Evolutionary conservation across 2,329 filamentous ascomycete genomes (phyloP), one percentile per base, ranked within the genome.

Genomic region (Erysiphe pulchra): DNA sequence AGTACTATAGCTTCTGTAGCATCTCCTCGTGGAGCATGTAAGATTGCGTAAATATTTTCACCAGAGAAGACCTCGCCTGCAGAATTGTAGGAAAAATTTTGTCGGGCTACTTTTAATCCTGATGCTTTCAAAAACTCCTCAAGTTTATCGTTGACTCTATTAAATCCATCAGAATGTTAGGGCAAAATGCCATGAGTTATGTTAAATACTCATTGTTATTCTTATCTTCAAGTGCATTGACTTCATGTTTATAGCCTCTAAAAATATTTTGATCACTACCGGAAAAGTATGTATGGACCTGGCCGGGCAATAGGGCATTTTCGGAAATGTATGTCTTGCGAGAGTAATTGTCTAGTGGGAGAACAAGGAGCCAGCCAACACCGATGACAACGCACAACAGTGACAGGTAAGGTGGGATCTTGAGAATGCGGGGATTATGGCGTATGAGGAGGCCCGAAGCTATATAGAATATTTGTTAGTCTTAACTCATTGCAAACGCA

Each of bases 261-360:
- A 95, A 86, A 51, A 95, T 74, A 61, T 94, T 81, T 65, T 95
- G 86, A 59, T 98, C 90, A 60, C 84, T 93, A 16, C 90, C 90
- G 7, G 82, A 78, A 59, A 98, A 98, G 62, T 98, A 98, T 1
- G 90, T 93, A 63, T 95, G 87, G 9, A 95, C 90, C 62, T 98
- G 90, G 2, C 86, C 90, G 0, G 90, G 90, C 13, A 98, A 67
- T 32, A 98, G 74, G 11, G 90, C 90, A 60, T 98, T 98, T 61
- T 98, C 90, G 39, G 87, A 95, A 47, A 98, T 90, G 61, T 98
- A 98, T 1, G 87, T 98, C 49, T 73, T 71, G 52, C 90, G 76
- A 44, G 85, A 93, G 65, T 95, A 93, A 52, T 86, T 73, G 61
- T 95, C 73, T 45, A 95, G 69, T 2, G 90, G 90, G 1, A 98